Conservation (phyloP, 202 grass and related monocot species). For the Panicum virgatum region DNA sequence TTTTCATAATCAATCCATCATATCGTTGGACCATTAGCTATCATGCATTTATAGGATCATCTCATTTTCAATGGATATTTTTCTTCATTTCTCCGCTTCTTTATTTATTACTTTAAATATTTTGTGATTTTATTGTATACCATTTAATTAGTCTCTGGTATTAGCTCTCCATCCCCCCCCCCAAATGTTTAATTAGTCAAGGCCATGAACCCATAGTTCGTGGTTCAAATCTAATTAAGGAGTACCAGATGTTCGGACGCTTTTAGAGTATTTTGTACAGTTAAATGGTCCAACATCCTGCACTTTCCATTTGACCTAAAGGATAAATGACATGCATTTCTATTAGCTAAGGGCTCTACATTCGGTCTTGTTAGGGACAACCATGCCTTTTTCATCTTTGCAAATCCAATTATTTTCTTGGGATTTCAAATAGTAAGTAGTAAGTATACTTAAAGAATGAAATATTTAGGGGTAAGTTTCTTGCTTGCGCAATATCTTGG, state of each 20-base stretch:
- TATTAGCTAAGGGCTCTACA: not conserved
- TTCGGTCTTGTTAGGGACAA: not conserved
- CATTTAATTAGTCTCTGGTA: too few species aligned
- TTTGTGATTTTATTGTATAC: too few species aligned
- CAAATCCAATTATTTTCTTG: not conserved
- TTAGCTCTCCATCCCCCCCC: too few species aligned
- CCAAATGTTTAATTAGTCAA: too few species aligned
- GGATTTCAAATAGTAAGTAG: not conserved
- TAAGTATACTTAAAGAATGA: not conserved
- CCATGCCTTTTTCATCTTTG: not conserved
- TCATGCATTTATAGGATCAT: too few species aligned
- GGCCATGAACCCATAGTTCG: not conserved
- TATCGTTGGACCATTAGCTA: too few species aligned
- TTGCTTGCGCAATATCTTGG: not conserved
- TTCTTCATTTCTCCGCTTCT: too few species aligned
- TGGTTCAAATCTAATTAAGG: slow-evolving; percentile 25
- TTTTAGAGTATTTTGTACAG: slow-evolving; percentile 83
- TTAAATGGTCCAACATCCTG: slow-evolving; percentile 79
- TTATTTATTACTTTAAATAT: too few species aligned
- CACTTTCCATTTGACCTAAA: slow-evolving; percentile 79
- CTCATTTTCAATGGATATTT: too few species aligned
- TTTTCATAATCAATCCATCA: too few species aligned
- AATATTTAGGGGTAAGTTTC: not conserved
- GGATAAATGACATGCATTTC: not conserved
- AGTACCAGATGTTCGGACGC: slow-evolving; percentile 29